Conservation (phyloP, 805 yeast genomes). For the Candida piceae region DNA sequence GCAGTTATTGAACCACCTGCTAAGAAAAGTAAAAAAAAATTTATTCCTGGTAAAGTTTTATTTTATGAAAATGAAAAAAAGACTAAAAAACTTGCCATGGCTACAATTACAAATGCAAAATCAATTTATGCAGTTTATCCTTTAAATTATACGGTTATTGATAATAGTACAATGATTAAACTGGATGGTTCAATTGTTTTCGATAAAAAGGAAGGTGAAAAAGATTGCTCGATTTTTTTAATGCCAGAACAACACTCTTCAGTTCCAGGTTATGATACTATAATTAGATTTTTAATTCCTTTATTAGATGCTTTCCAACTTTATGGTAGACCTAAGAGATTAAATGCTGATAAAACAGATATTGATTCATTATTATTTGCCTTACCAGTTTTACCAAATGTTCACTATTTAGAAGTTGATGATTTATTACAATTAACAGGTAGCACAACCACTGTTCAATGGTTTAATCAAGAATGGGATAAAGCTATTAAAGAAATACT, state of each 20-base stretch:
- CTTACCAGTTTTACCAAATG: slow-evolving; percentile 75
- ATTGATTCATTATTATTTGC: slow-evolving; percentile 67
- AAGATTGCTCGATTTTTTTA: slow-evolving; percentile 61
- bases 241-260: slow-evolving; percentile 86
- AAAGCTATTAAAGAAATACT: slow-evolving; percentile 49
- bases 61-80: slow-evolving; percentile 81
- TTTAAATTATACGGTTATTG: slow-evolving; percentile 72
- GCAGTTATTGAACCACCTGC: slow-evolving; percentile 78
- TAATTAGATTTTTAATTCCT: slow-evolving; percentile 74
- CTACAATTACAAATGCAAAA: slow-evolving; percentile 63
- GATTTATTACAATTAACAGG: slow-evolving; percentile 45
- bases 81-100: slow-evolving; percentile 70
- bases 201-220: slow-evolving; percentile 43
- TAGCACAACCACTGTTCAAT: slow-evolving; percentile 31
- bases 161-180: slow-evolving; percentile 83
- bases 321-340: slow-evolving; percentile 75
- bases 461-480: slow-evolving; percentile 63
- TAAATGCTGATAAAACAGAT: slow-evolving; percentile 70
- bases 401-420: slow-evolving; percentile 62
- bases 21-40: slow-evolving; percentile 39
- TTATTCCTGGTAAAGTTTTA: slow-evolving; percentile 61
- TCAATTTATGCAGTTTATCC: slow-evolving; percentile 92
- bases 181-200: slow-evolving; percentile 76
- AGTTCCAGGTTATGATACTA: slow-evolving; percentile 78
- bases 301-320: slow-evolving; percentile 69